Evolutionary conservation across 805 yeast genomes (phyloP), one percentile per base, ranked within the genome.

Genomic region (Schwanniomyces occidentalis): DNA sequence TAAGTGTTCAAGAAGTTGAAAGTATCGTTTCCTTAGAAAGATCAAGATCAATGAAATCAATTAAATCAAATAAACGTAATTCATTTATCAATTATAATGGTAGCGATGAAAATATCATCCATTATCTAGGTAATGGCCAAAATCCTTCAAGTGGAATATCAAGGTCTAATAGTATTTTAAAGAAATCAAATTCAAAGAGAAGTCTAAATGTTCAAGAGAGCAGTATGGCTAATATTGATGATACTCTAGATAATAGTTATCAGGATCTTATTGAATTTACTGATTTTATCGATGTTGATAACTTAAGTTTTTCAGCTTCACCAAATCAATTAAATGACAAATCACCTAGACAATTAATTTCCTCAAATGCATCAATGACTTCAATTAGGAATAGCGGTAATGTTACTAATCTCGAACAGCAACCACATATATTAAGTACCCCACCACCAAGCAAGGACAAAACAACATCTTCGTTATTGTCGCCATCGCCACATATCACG

Each of bases 21-120:
- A 80, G 85, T 29, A 85, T 85, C 38, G 82, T 82, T 2, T 73
- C 83, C 6, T 52, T 85, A 27, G 95, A 85, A 54, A 69, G 90
- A 40, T 75, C 84, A 6, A 52, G 78, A 32, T 74, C 80, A 4
- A 65, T 75, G 64, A 71, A 75, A 50, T 80, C 88, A 0, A 54
- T 71, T n/a, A 63, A 49, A 35, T 59, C 68, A 10, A 56, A 48
- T 29, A 64, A 45, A 48, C 42, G 73, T 15, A 64, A 56, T 36
- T 63, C 70, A 16, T 68, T 56, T 42, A 57, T 61, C 13, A 66
- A 67, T 36, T 68, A 65, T 41, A 48, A 61, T 29, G 72, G 72
- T 5, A 57, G 63, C 9, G 69, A 68, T 35, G 73, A 66, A 8
- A 64, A 68, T 40, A 52, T 67, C 20, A 51, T 68, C 22, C 56